Evolutionary conservation across 2,329 filamentous ascomycete species (phyloP).

Genomic region (Aspergillus ustus): DNA sequence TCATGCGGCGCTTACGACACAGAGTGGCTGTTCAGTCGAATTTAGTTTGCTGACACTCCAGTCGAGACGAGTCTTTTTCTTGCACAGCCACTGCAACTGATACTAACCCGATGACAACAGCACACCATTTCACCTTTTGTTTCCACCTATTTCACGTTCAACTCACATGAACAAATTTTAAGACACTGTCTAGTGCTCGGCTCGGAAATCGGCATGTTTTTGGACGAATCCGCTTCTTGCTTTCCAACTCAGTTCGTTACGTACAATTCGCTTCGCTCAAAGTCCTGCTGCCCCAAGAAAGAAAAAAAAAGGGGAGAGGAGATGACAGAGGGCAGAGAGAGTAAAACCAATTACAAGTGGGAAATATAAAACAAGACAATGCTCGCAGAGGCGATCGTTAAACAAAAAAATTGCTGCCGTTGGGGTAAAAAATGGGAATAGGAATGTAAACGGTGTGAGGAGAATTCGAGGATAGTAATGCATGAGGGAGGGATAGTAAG

Average conservation of each 20-base stretch:
- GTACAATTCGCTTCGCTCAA: constrained; percentile 14
- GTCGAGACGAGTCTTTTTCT: not conserved
- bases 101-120: not conserved
- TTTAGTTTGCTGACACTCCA: not conserved
- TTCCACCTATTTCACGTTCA: not conserved
- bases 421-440: constrained; percentile 2
- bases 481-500: constrained; percentile 23
- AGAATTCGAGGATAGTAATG: not conserved
- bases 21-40: not conserved
- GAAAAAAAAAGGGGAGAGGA: constrained; percentile 5
- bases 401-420: constrained; percentile 9
- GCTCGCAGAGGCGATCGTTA: not conserved
- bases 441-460: not conserved
- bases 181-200: not conserved
- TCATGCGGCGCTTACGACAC: constrained; percentile 7
- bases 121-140: not conserved
- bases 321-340: constrained; percentile 6
- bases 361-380: constrained; percentile 16
- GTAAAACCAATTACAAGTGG: constrained; percentile 20
- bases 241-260: constrained; percentile 14
- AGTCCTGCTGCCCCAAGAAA: constrained; percentile 8
- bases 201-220: not conserved
- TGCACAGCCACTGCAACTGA: constrained; percentile 11
- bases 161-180: not conserved
- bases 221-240: constrained; percentile 6